Evolutionary conservation across 306 rosid species (phyloP).

Genomic region (Amphicarpaea edgeworthii): DNA sequence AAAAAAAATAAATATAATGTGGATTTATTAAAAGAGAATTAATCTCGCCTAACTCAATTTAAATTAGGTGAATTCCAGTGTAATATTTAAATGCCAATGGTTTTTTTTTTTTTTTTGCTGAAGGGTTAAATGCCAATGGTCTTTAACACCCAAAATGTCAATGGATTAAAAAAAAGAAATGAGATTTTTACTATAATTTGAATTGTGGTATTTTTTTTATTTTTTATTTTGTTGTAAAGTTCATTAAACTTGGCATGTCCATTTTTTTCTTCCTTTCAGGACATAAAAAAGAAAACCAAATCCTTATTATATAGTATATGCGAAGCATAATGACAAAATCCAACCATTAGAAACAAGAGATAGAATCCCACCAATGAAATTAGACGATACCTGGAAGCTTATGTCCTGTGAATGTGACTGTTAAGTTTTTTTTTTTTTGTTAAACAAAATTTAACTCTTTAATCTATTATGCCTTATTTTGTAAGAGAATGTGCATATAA

Average conservation of each 20-base stretch:
- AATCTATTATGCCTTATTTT: not conserved
- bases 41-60: not conserved
- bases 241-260: no score
- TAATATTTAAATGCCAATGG: not conserved
- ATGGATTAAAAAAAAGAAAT: not conserved
- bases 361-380: constrained; percentile 2
- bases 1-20: not conserved
- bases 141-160: not conserved
- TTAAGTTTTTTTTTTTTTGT: not conserved
- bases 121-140: no score
- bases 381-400: not conserved
- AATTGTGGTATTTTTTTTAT: not conserved
- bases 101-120: no score
- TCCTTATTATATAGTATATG: not conserved
- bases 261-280: not conserved
- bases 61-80: not conserved
- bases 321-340: not conserved
- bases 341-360: not conserved
- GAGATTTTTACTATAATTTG: not conserved
- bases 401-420: not conserved
- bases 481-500: not conserved
- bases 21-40: not conserved
- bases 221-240: not conserved
- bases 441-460: not conserved
- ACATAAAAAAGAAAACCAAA: not conserved